A percentile compares a stretch with the other conserved stretches of the same genome.
Evolutionary conservation across 805 yeast genomes (phyloP).

Genomic region (Saccharomycopsis sp.): DNA sequence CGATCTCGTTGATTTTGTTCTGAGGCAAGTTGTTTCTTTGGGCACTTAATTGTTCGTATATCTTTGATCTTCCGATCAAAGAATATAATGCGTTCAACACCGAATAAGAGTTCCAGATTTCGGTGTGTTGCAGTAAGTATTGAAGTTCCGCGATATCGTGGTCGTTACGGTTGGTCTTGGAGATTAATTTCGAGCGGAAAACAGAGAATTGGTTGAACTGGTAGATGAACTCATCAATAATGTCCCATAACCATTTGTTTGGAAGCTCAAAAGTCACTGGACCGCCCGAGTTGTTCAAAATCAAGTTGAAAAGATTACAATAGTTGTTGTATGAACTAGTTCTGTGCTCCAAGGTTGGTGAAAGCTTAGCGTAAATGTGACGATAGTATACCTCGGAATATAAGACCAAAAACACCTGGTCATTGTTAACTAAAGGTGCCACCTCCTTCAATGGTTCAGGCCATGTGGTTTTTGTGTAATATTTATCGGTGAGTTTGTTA

Average conservation of each 20-base stretch:
- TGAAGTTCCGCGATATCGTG: conserved; percentile 30
- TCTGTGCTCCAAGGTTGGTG: conserved; percentile 39
- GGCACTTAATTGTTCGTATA: conserved; percentile 35
- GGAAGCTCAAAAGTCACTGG: conserved; percentile 43
- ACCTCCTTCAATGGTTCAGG: conserved; percentile 40
- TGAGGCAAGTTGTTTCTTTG: conserved; percentile 22
- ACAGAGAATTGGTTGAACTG: conserved; percentile 41
- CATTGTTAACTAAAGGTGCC: conserved; percentile 37
- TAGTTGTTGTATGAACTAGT: conserved; percentile 43
- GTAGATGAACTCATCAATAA: conserved; percentile 46
- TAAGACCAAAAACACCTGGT: conserved; percentile 38
- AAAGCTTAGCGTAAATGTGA: conserved; percentile 39
- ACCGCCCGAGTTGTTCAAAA: conserved; percentile 37
- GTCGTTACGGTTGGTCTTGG: conserved; percentile 27
- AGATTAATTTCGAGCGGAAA: conserved; percentile 34
- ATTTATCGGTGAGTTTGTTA: conserved; percentile 40
- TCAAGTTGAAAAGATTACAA: conserved; percentile 40
- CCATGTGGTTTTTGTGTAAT: conserved; percentile 38
- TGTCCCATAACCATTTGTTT: conserved; percentile 45
- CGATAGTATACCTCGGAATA: conserved; percentile 46
- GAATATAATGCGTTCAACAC: conserved; percentile 45
- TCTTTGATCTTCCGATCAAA: conserved; percentile 35
- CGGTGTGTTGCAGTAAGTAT: conserved; percentile 33
- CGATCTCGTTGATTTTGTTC: conserved; percentile 26
- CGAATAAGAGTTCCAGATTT: conserved; percentile 41